Percentiles rank a stretch among this genome's conserved stretches.
Conservation (phyloP, 1,284 basidiomycete species). For the Mycena citricolor region DNA sequence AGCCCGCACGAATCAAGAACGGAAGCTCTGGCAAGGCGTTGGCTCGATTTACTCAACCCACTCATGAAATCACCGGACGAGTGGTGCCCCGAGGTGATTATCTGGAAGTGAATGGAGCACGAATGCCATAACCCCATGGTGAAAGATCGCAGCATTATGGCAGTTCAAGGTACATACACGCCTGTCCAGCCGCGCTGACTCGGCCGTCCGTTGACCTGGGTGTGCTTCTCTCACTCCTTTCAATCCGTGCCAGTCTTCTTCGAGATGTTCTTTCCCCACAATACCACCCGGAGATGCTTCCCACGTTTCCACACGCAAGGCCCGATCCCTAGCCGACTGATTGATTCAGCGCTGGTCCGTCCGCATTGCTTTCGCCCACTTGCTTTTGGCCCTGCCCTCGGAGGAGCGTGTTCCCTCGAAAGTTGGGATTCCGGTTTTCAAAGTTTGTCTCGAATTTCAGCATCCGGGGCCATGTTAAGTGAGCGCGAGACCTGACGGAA, state of each 20-base stretch:
- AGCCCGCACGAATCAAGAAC: too few relatives aligned
- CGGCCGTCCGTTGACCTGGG: too few relatives aligned
- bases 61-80: too few relatives aligned
- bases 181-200: constrained; percentile 20
- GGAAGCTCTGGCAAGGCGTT: too few relatives aligned
- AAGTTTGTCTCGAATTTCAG: constrained; percentile 10
- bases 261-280: constrained; percentile 91
- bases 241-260: constrained; percentile 53
- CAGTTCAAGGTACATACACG: constrained; percentile 56
- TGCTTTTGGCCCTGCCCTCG: too few relatives aligned
- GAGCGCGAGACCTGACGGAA: too few relatives aligned
- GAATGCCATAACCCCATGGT: constrained; percentile 88
- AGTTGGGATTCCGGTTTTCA: too few relatives aligned
- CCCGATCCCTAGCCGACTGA: constrained; percentile 70
- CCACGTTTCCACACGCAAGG: constrained; percentile 58
- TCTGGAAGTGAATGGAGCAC: too few relatives aligned
- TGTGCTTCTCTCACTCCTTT: constrained; percentile 26
- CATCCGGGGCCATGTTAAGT: constrained; percentile 9
- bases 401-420: too few relatives aligned
- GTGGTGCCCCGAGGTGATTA: too few relatives aligned
- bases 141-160: constrained; percentile 89
- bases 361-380: background rate
- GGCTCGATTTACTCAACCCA: too few relatives aligned
- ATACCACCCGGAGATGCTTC: constrained; percentile 87
- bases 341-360: constrained; percentile 63